These are phyloP conservation scores for Russula sp. DNA, from an alignment of 768 basidiomycete genomes.

Conservation along the genomic window DNA sequence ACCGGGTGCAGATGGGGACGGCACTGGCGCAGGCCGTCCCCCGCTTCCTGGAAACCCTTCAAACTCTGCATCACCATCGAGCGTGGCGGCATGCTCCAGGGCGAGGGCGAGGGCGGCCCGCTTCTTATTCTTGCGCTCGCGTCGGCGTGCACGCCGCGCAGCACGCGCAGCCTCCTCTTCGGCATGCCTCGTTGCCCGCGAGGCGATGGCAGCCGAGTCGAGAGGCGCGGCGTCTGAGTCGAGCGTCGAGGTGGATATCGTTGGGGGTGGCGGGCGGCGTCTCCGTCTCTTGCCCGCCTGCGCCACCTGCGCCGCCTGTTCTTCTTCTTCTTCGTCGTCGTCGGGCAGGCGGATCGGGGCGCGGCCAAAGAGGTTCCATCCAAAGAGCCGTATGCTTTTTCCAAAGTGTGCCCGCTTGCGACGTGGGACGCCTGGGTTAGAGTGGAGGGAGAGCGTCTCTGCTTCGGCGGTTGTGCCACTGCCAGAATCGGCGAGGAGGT, in stretches of 20 bases:
- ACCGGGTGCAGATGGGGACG: slow-evolving; percentile 19
- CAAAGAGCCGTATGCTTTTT: slow-evolving; percentile 52
- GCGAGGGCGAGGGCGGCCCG: slow-evolving; percentile 37
- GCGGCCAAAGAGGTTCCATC: slow-evolving; percentile 62
- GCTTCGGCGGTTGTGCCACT: slow-evolving; percentile 46
- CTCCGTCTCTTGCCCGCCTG: not conserved
- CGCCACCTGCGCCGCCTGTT: not conserved
- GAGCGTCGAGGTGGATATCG: slow-evolving; percentile 41
- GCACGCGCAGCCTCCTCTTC: slow-evolving; percentile 35
- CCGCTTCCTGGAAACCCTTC: slow-evolving; percentile 64
- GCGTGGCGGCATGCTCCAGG: slow-evolving; percentile 26
- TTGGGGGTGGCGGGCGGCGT: slow-evolving; percentile 15
- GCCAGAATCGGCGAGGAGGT: slow-evolving; percentile 41
- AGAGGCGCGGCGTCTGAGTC: slow-evolving; percentile 69
- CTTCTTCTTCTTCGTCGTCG: slow-evolving; percentile 40
- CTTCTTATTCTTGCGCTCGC: slow-evolving; percentile 43
- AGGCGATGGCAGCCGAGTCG: slow-evolving; percentile 49
- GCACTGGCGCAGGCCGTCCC: slow-evolving; percentile 14
- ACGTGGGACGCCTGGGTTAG: slow-evolving; percentile 43
- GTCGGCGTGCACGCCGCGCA: slow-evolving; percentile 41
- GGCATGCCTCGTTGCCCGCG: slow-evolving; percentile 33
- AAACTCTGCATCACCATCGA: slow-evolving; percentile 38
- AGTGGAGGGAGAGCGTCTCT: slow-evolving; percentile 61
- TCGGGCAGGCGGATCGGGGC: slow-evolving; percentile 55
- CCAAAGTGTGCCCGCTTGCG: slow-evolving; percentile 25